Evolutionary conservation across 345 rosid species (phyloP).

Genomic region (Adansonia digitata): DNA sequence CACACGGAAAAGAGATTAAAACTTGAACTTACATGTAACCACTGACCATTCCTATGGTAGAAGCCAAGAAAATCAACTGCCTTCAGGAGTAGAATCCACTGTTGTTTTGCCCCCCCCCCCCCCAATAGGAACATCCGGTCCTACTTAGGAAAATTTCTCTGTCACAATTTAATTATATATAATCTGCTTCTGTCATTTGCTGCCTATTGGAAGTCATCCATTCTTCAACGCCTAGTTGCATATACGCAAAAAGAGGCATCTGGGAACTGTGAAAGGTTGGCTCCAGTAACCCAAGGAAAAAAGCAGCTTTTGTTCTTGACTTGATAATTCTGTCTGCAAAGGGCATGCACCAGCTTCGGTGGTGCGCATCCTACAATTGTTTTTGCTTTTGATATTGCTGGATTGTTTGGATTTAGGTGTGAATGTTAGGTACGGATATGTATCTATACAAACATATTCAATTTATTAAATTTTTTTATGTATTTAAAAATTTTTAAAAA

Average conservation of each 20-base stretch:
- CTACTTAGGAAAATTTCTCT: not conserved
- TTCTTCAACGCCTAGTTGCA: conserved; percentile 10
- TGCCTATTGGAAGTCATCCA: conserved; percentile 1
- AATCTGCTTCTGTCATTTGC: not conserved
- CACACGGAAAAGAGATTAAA: not conserved
- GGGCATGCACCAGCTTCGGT: conserved; percentile 20
- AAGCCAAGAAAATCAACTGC: not conserved
- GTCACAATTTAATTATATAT: not conserved
- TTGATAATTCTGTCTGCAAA: conserved; percentile 16
- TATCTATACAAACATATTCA: too few relatives aligned
- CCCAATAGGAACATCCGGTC: not conserved
- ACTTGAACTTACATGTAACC: not conserved
- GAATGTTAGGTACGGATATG: too few relatives aligned
- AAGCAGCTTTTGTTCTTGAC: conserved; percentile 10
- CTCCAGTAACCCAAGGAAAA: too few relatives aligned
- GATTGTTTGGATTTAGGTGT: too few relatives aligned
- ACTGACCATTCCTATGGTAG: not conserved
- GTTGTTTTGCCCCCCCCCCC: not conserved
- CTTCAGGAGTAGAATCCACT: not conserved
- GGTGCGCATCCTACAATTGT: conserved; percentile 14
- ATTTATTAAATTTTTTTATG: too few relatives aligned
- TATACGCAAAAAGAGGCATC: conserved; percentile 9
- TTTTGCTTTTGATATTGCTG: not conserved
- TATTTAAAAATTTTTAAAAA: too few relatives aligned
- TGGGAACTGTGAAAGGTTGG: conserved; percentile 16